Evolutionary conservation across 495 filamentous ascomycete genomes (phyloP).

Genomic region (Penicillium maclennaniae): DNA sequence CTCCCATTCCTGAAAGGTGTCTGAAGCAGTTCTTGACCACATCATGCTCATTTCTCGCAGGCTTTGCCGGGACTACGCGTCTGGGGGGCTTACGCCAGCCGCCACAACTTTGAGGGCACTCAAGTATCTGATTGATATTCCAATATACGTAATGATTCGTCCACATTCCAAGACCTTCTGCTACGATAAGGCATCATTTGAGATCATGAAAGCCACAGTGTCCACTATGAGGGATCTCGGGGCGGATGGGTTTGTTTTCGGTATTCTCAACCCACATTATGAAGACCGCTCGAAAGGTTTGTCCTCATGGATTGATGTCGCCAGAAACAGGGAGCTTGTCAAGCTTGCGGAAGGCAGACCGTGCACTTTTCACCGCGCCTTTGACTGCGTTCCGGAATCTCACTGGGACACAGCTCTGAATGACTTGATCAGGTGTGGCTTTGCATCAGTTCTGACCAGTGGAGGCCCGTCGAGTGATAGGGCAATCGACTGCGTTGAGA

Average conservation of each 20-base stretch:
- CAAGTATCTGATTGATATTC: constrained; percentile 31
- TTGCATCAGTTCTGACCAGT: constrained; percentile 44
- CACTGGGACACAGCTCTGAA: constrained; percentile 26
- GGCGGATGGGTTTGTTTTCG: constrained; percentile 52
- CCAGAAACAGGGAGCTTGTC: constrained; percentile 37
- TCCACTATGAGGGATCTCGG: constrained; percentile 24
- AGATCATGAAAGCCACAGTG: constrained; percentile 39
- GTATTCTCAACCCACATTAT: constrained; percentile 27
- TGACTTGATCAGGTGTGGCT: constrained; percentile 39
- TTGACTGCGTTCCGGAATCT: constrained; percentile 38
- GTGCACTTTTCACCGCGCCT: constrained; percentile 54
- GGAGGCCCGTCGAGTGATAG: constrained; percentile 33
- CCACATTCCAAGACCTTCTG: constrained; percentile 39
- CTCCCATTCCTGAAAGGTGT: too few relatives aligned
- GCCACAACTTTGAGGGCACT: constrained; percentile 10
- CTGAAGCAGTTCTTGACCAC: background rate
- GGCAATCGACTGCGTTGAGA: constrained; percentile 16
- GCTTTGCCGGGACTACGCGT: constrained; percentile 32
- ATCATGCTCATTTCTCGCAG: constrained; percentile 10
- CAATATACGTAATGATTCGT: constrained; percentile 51
- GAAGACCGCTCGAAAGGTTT: background rate
- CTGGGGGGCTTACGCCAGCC: constrained; percentile 24
- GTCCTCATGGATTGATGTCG: constrained; percentile 28
- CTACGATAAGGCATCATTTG: constrained; percentile 36
- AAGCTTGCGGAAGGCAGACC: constrained; percentile 33